Evolutionary conservation across 495 filamentous ascomycete genomes (phyloP), one percentile per base, ranked within the genome.

Genomic region (Annulohypoxylon stygium): DNA sequence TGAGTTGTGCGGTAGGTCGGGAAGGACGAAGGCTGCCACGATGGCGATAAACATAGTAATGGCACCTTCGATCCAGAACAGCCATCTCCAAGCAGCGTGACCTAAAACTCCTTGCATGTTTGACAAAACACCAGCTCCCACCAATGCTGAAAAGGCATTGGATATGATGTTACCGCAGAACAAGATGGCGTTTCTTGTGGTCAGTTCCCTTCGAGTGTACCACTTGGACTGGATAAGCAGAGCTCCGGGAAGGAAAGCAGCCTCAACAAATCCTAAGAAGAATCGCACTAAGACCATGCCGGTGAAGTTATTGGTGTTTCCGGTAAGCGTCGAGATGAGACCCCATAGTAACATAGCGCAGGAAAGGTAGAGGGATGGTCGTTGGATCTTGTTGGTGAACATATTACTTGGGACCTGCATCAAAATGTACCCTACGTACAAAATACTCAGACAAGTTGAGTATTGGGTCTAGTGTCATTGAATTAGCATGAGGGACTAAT

Each of bases 31-130:
- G 55, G 82, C 86, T 2, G 89, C 83, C 14, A 74, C 68, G 43
- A 81, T 63, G 11, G 81, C 84, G 33, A 84, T 75, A 9, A 65
- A 75, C 62, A 87, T 82, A 37, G 84, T 88, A 39, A 83, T 75
- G 3, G 74, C 86, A 43, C 92, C 92, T 77, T 94, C 92, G 65
- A 95, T 90, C 91, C 76, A 83, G 84, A 92, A 93, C 33, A 93
- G 80, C 91, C 91, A 93, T 50, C 83, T 76, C 84, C 86, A 87
- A n/a, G 85, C 84, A 33, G 80, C 75, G 25, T 84, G 78, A 39
- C 84, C 85, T 8, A 82, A 60, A 11, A 78, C 67, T 6, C 84
- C 84, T 23, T 86, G 85, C 86, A 85, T 83, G 57, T 85, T 83
- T 10, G 80, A 83, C 57, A 83, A 68, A 4, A 88, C 81, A 14